phyloP scores from a whole-genome alignment of 2,329 filamentous ascomycete species.

The Penicillium digitatum region DNA sequence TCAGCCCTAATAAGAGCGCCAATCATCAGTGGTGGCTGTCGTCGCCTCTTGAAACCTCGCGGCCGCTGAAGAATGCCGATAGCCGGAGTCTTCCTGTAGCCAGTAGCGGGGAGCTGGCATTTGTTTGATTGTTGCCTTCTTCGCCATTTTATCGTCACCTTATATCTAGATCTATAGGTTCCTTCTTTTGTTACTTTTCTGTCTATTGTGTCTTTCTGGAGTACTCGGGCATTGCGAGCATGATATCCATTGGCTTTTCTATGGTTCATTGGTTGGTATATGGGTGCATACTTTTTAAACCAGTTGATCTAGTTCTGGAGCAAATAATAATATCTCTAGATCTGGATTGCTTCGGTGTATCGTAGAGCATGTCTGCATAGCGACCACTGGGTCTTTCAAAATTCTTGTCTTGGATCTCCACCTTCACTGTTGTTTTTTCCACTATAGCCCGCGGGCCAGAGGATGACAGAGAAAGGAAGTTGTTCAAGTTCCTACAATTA shows the following conservation, averaged over 20 bases:
- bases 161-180: background rate
- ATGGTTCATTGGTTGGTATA: slow-evolving; percentile 6
- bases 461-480: background rate
- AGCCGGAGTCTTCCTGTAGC: slow-evolving; percentile 20
- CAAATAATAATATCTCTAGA: background rate
- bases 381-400: background rate
- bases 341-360: background rate
- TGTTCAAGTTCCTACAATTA: background rate
- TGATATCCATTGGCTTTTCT: slow-evolving; percentile 28
- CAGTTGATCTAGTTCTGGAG: slow-evolving; percentile 12
- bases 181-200: background rate
- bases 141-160: background rate
- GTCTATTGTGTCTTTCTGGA: slow-evolving; percentile 9
- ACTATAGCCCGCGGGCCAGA: background rate
- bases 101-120: slow-evolving; percentile 25
- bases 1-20: slow-evolving; percentile 6
- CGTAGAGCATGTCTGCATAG: background rate
- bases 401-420: background rate
- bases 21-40: slow-evolving; percentile 12
- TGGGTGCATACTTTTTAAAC: background rate
- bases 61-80: slow-evolving; percentile 13
- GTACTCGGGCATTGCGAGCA: slow-evolving; percentile 23
- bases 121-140: slow-evolving; percentile 18
- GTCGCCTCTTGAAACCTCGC: slow-evolving; percentile 14
- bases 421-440: background rate